These are phyloP conservation scores for Batrachochytrium dendrobatidis DNA, from an alignment of 371 early-diverging fungal genomes.

Conservation along the genomic window DNA sequence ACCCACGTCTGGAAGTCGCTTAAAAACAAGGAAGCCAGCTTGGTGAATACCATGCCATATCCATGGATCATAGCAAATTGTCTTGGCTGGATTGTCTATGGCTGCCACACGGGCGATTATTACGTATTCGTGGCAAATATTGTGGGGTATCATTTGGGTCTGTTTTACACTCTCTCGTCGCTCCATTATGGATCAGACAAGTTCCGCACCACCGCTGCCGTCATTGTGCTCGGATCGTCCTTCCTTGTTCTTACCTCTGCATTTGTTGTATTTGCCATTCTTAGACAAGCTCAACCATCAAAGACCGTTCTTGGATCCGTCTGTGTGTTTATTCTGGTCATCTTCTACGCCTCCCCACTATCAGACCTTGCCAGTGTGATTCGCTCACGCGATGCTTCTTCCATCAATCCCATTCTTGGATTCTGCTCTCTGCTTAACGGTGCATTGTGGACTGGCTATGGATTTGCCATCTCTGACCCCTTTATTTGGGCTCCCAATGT, in stretches of 20 bases:
- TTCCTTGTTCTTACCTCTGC: not conserved
- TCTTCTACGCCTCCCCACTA: not conserved
- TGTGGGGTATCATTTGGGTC: not conserved
- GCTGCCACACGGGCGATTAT: not conserved
- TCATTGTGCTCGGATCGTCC: not conserved
- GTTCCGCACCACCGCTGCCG: not conserved
- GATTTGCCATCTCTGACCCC: not conserved
- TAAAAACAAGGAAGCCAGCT: not conserved
- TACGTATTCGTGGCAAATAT: not conserved
- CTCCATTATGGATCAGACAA: not conserved
- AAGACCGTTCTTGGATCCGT: not conserved
- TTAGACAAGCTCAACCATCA: not conserved
- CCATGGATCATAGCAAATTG: not conserved
- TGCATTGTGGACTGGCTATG: not conserved
- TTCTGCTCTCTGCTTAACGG: not conserved
- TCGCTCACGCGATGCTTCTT: not conserved
- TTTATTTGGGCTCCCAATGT: not conserved
- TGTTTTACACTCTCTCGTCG: not conserved
- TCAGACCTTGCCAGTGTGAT: not conserved
- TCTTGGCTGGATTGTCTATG: not conserved
- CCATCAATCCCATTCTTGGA: conserved; percentile 1
- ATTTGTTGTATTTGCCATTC: not conserved
- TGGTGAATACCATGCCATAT: not conserved
- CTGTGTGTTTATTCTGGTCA: not conserved
- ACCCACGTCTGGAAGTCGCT: not conserved